Evolutionary conservation across 2,329 filamentous ascomycete genomes (phyloP).

Genomic region (Cryphonectria radicalis): DNA sequence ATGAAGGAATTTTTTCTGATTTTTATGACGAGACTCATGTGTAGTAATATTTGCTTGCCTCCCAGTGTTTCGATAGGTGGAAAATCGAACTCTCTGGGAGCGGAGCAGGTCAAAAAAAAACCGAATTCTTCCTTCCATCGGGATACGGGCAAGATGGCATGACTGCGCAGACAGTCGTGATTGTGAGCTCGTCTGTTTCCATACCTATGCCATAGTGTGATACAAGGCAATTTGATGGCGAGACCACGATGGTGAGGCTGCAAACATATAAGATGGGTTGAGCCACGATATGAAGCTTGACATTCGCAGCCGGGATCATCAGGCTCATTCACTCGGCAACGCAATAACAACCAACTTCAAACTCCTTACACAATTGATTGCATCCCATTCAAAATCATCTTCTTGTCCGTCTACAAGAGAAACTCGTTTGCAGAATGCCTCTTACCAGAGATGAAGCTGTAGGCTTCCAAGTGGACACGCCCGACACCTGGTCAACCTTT

Average conservation of each 20-base stretch:
- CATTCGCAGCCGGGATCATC: background rate
- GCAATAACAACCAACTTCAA: background rate
- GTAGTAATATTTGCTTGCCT: background rate
- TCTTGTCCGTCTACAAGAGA: no score
- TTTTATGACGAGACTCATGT: background rate
- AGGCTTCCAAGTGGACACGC: constrained; percentile 62
- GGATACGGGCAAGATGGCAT: background rate
- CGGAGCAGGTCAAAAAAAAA: background rate
- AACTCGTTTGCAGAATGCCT: background rate
- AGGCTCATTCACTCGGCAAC: background rate
- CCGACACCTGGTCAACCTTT: constrained; percentile 61
- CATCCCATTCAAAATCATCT: background rate
- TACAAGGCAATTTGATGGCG: background rate
- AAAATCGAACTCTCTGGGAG: background rate
- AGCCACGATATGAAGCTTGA: background rate
- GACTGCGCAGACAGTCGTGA: background rate
- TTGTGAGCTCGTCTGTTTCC: background rate
- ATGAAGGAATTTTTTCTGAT: background rate
- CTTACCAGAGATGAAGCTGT: constrained; percentile 23
- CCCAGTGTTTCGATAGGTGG: background rate
- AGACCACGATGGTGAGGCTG: constrained; percentile 1
- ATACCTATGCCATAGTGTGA: background rate
- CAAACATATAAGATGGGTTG: background rate
- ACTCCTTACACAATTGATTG: background rate
- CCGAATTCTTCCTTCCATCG: background rate